A percentile compares a stretch with the other conserved stretches of the same genome.
Conservation (phyloP, 2,329 filamentous ascomycete genomes). For the Trichoderma guizhouense region DNA sequence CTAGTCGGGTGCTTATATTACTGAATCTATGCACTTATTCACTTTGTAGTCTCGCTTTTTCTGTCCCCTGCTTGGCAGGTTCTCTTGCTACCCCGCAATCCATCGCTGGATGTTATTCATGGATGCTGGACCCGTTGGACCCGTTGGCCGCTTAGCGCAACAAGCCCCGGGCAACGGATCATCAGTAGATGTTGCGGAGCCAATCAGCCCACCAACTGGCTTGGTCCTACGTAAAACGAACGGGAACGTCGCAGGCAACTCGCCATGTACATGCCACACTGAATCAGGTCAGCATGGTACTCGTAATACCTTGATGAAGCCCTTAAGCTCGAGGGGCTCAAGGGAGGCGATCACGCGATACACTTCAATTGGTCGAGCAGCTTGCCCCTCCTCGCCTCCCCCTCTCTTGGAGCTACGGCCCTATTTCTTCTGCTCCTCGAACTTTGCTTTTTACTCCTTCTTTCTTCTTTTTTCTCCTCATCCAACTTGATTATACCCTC, state of each 20-base stretch:
- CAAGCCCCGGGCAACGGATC: too few relatives aligned
- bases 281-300: background rate
- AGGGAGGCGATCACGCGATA: background rate
- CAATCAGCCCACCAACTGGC: too few relatives aligned
- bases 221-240: conserved; percentile 9
- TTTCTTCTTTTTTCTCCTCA: conserved; percentile 23
- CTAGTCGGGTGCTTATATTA: too few relatives aligned
- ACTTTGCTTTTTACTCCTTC: conserved; percentile 20
- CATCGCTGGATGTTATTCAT: too few relatives aligned
- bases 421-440: conserved; percentile 23
- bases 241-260: background rate
- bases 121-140: too few relatives aligned
- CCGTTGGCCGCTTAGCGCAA: too few relatives aligned
- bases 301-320: background rate
- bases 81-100: too few relatives aligned
- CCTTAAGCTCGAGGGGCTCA: conserved; percentile 11
- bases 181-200: too few relatives aligned
- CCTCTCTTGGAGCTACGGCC: conserved; percentile 22
- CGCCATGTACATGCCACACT: conserved; percentile 11
- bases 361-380: too few relatives aligned
- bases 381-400: conserved; percentile 20
- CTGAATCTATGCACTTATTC: too few relatives aligned
- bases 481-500: conserved; percentile 20
- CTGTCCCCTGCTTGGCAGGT: too few relatives aligned
- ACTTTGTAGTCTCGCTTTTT: too few relatives aligned